Percentiles rank a stretch among this genome's conserved stretches.
phyloP scores from a whole-genome alignment of 2,329 filamentous ascomycete genomes.

The Phyllosticta paracitricarpa region DNA sequence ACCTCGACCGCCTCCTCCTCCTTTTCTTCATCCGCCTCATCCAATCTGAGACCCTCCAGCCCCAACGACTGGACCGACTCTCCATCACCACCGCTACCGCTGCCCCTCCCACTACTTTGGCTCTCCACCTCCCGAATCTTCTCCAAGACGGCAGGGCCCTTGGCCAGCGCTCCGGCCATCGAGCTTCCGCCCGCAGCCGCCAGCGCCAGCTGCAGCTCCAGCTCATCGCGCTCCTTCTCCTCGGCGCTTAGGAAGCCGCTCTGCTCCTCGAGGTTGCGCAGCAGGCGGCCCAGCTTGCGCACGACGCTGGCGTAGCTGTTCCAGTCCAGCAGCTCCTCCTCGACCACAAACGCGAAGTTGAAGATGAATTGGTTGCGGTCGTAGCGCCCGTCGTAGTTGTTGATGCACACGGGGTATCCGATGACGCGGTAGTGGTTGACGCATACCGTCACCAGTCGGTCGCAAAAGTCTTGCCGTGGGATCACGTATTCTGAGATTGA shows the following conservation, averaged over 20 bases:
- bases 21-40: constrained; percentile 9
- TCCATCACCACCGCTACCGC: constrained; percentile 2
- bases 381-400: constrained; percentile 60
- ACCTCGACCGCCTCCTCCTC: constrained; percentile 18
- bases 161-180: neutral
- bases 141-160: neutral
- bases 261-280: constrained; percentile 87
- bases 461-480: constrained; percentile 88
- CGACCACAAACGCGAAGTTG: constrained; percentile 84
- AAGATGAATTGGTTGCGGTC: constrained; percentile 95
- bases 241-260: constrained; percentile 68
- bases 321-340: constrained; percentile 56
- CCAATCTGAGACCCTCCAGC: constrained; percentile 2
- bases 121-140: neutral
- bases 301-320: constrained; percentile 77
- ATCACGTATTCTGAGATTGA: constrained; percentile 88
- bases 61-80: constrained; percentile 2
- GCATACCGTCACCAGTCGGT: constrained; percentile 71
- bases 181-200: neutral
- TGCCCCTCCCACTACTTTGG: neutral
- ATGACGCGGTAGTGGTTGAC: constrained; percentile 71
- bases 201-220: neutral
- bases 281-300: constrained; percentile 70
- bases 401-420: constrained; percentile 81
- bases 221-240: constrained; percentile 20